Conservation (phyloP, 495 filamentous ascomycete species). For the Daldinia caldariorum region DNA sequence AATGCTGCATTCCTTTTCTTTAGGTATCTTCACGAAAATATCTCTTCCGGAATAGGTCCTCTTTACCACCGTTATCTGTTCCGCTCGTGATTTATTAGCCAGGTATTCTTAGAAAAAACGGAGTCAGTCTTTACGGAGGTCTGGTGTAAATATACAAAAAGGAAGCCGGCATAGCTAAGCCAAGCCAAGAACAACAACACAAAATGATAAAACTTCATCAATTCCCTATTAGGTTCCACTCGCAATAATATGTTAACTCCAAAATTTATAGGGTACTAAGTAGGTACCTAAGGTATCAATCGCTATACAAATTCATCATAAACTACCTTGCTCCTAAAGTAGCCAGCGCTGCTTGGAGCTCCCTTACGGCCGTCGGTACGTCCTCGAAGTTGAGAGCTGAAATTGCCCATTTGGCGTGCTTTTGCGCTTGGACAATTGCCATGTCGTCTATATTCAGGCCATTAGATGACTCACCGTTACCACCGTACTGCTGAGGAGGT, state of each 20-base stretch:
- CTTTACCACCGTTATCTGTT: not conserved
- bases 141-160: not conserved
- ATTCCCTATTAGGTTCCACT: not conserved
- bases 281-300: slow-evolving; percentile 11
- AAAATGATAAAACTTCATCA: not conserved
- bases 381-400: slow-evolving; percentile 98
- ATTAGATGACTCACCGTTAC: slow-evolving; percentile 18
- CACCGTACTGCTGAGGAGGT: slow-evolving; percentile 37
- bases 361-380: slow-evolving; percentile 86
- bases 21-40: not conserved
- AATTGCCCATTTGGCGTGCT: slow-evolving; percentile 96
- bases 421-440: slow-evolving; percentile 81
- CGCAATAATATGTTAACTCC: not conserved
- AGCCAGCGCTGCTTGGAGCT: slow-evolving; percentile 78
- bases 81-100: not conserved
- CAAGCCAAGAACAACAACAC: too few species aligned
- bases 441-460: slow-evolving; percentile 69
- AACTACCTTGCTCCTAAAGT: slow-evolving; percentile 64
- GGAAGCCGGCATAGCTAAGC: not conserved
- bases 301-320: not conserved
- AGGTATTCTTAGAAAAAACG: not conserved
- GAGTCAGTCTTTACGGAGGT: not conserved
- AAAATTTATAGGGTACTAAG: not conserved
- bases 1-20: not conserved
- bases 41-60: not conserved